phyloP scores from a whole-genome alignment of 176 grass and related monocot genomes.

The Avena atlantica region DNA sequence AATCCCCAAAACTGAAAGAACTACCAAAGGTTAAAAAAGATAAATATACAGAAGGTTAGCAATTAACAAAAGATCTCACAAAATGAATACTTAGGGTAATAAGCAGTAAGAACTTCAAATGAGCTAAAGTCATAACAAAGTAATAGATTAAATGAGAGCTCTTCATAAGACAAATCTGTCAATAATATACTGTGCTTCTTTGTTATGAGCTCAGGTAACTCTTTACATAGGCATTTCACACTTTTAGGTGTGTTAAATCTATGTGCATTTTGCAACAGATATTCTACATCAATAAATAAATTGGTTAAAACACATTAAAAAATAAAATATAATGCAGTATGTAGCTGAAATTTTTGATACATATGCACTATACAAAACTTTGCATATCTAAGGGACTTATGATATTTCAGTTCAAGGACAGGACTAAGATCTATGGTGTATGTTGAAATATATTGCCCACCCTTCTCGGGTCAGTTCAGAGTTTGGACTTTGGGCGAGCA shows the following conservation, averaged over 20 bases:
- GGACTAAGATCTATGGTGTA: not conserved
- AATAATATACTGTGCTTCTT: not conserved
- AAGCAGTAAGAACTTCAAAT: not conserved
- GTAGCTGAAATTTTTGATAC: no score
- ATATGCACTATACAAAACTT: not conserved
- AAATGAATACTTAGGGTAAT: not conserved
- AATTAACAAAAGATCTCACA: not conserved
- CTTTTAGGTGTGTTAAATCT: not conserved
- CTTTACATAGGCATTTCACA: not conserved
- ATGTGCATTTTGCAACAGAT: not conserved
- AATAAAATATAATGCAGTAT: constrained; percentile 3
- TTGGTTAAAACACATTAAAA: not conserved
- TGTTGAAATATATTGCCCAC: not conserved
- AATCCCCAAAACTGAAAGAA: not conserved
- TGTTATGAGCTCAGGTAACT: not conserved
- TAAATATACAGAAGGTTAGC: not conserved
- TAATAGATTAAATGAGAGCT: not conserved
- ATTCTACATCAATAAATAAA: not conserved
- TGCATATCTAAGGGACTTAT: not conserved
- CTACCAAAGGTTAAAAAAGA: not conserved
- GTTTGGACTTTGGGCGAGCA: not conserved
- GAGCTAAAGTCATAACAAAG: not conserved
- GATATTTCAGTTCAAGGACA: not conserved
- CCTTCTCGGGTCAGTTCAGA: not conserved
- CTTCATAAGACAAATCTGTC: not conserved